phyloP scores from a whole-genome alignment of 2,329 filamentous ascomycete genomes.

The Beauveria scarabaeidicola region DNA sequence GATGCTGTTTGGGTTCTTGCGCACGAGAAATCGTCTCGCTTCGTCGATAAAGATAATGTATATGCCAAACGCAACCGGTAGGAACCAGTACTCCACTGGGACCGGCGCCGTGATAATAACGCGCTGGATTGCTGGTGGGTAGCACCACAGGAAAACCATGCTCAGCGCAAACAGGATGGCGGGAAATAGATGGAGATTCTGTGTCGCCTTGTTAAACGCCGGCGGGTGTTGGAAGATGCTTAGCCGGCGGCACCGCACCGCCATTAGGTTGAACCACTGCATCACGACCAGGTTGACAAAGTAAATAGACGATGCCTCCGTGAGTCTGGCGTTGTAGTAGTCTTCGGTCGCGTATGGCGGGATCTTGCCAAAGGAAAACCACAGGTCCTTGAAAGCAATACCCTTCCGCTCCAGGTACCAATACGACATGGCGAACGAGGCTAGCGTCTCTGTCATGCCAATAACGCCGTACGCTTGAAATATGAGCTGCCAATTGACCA shows the following conservation, averaged over 20 bases:
- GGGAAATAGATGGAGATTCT: slow-evolving; percentile 62
- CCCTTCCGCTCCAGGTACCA: slow-evolving; percentile 57
- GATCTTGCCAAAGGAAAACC: slow-evolving; percentile 57
- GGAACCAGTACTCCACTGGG: slow-evolving; percentile 66
- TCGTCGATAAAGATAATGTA: slow-evolving; percentile 57
- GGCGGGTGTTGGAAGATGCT: slow-evolving; percentile 67
- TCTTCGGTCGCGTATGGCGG: slow-evolving; percentile 43
- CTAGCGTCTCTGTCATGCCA: slow-evolving; percentile 52
- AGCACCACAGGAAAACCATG: slow-evolving; percentile 63
- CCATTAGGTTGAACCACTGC: slow-evolving; percentile 71
- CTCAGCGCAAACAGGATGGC: slow-evolving; percentile 60
- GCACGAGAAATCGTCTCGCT: slow-evolving; percentile 52
- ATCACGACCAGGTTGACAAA: slow-evolving; percentile 76
- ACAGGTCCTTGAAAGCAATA: slow-evolving; percentile 54
- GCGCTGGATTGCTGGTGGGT: slow-evolving; percentile 56
- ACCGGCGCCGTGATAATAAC: slow-evolving; percentile 54
- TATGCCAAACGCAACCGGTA: slow-evolving; percentile 62
- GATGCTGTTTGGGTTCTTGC: slow-evolving; percentile 48
- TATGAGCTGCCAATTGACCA: slow-evolving; percentile 66
- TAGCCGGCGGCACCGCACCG: slow-evolving; percentile 55
- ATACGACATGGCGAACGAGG: slow-evolving; percentile 56
- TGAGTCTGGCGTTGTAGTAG: slow-evolving; percentile 46
- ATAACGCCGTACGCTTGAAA: slow-evolving; percentile 65
- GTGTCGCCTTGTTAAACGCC: slow-evolving; percentile 52
- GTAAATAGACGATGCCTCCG: slow-evolving; percentile 64